phyloP scores from a whole-genome alignment of 352 stramenopile species.

The Phytophthora ramorum region DNA sequence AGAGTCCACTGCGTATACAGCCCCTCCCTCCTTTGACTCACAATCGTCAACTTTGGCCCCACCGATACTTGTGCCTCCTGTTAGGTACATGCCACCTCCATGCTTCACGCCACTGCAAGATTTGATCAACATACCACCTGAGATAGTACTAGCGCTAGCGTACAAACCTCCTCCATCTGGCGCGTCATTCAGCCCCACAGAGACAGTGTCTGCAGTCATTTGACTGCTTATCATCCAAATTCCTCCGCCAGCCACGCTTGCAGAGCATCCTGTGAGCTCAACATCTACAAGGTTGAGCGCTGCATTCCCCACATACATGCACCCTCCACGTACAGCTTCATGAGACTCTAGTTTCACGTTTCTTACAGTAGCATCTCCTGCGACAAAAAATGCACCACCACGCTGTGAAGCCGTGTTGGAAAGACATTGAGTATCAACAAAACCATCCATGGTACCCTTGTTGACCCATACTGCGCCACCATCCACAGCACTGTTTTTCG shows the following conservation, averaged over 20 bases:
- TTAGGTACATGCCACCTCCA: constrained; percentile 36
- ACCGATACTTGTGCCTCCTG: constrained; percentile 7
- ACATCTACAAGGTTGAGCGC: constrained; percentile 12
- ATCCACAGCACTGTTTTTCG: constrained; percentile 17
- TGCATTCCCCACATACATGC: constrained; percentile 21
- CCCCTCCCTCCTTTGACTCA: constrained; percentile 37
- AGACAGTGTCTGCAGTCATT: constrained; percentile 13
- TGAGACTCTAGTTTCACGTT: constrained; percentile 22
- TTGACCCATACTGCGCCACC: constrained; percentile 30
- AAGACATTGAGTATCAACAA: constrained; percentile 13
- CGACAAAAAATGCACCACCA: constrained; percentile 25
- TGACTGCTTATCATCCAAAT: constrained; percentile 28
- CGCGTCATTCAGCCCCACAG: constrained; percentile 4
- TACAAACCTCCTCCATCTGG: constrained; percentile 29
- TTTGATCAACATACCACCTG: constrained; percentile 23
- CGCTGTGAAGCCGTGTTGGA: constrained; percentile 15
- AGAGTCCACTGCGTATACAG: constrained; percentile 30
- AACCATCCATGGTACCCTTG: constrained; percentile 19
- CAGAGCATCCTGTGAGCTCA: constrained; percentile 11
- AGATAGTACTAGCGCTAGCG: constrained; percentile 17
- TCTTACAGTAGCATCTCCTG: constrained; percentile 8
- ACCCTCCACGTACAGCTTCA: constrained; percentile 17
- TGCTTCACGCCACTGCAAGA: constrained; percentile 10
- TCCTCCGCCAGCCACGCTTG: constrained; percentile 29
- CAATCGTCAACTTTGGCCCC: constrained; percentile 15